Base-by-base conservation (phyloP, 441 rosid species). In the Croton setiger region DNA sequence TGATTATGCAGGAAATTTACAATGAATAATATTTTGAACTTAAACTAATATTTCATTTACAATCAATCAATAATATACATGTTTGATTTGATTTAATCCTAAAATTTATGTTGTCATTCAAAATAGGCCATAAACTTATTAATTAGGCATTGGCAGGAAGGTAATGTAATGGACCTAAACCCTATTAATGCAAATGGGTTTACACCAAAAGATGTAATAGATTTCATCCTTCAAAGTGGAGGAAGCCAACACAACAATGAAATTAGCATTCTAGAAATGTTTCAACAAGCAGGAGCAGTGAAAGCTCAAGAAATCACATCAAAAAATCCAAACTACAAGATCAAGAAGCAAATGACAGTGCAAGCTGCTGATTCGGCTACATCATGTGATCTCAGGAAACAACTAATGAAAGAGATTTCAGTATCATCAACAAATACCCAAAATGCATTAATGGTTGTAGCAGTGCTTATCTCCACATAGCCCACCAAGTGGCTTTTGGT, bases 401-500 rank as follows among this genome's bases (percentile, higher is more conserved):
- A 27, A 7, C 13, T 64, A 23, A 63, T 23, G 27, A n/a, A 58
- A 41, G 58, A 44, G 52, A 63, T 55, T n/a, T 39, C 37, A 66
- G 69, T 63, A 15, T 60, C 78, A 0, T 37, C 78, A 8, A 49
- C 36, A 4, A 65, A 68, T 18, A 57, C 77, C 37, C 62, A 39
- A 33, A 67, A 56, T 27, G 69, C 72, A 20, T 57, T 74, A 39
- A 45, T 68, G 62, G 61, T 68, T 44, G 59, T 74, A 0, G 77
- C 72, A 21, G 56, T 73, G n/a, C 71, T 84, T 47, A 76, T 84
- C 55, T 77, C 84, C 21, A 82, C 86, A 23, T 47, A 84, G 75
- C 75, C 84, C 86, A 65, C 88, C 84, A 2, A 76, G 80, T 64
- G 86, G 88, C 5, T 51, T 57, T 8, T 77, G 77, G 82, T 47